Evolutionary conservation across 1,284 basidiomycete species (phyloP).

Genomic region (Microbotryum saponariae): DNA sequence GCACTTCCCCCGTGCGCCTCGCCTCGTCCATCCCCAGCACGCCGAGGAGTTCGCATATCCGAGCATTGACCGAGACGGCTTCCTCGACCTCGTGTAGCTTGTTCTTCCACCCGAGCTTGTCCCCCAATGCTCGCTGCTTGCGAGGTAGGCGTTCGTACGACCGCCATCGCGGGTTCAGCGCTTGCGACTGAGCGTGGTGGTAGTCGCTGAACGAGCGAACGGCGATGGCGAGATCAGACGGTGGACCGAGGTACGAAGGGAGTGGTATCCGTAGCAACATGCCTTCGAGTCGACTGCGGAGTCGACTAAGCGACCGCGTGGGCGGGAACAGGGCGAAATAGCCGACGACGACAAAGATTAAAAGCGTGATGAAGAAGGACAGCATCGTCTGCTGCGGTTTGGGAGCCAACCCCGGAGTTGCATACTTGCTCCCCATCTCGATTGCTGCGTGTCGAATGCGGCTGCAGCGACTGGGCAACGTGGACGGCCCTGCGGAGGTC

Average conservation of each 20-base stretch:
- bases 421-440: no score
- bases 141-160: constrained; percentile 12
- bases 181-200: constrained; percentile 5
- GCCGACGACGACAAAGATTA: no score
- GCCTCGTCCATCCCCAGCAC: constrained; percentile 41
- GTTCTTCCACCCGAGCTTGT: constrained; percentile 50
- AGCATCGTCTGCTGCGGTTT: no score
- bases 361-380: no score
- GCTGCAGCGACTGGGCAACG: no score
- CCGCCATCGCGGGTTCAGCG: constrained; percentile 9
- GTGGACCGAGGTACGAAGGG: constrained; percentile 1
- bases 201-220: constrained; percentile 16
- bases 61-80: constrained; percentile 47
- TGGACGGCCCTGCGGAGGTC: no score
- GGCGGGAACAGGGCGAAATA: no score
- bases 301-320: no score
- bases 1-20: constrained; percentile 25
- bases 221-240: constrained; percentile 17
- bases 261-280: constrained; percentile 7
- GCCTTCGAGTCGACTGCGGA: no score
- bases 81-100: constrained; percentile 50
- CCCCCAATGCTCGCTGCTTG: constrained; percentile 41
- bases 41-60: constrained; percentile 48
- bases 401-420: no score
- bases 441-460: no score